Evolutionary conservation across 176 grass and related monocot genomes (phyloP).

Genomic region (Zea mays): DNA sequence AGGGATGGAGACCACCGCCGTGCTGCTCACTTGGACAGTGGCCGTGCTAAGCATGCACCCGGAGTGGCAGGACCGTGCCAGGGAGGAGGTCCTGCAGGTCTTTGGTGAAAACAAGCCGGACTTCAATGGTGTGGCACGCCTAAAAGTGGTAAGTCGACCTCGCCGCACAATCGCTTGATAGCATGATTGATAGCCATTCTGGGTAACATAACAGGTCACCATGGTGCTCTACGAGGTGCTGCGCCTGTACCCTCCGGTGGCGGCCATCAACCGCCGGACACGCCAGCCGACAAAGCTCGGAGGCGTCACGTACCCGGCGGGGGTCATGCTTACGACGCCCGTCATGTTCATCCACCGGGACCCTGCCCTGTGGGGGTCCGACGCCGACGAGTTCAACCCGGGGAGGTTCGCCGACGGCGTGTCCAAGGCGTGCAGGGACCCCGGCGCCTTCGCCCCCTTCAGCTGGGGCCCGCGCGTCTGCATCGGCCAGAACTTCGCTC

Average conservation of each 20-base stretch:
- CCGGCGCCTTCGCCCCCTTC: conserved; percentile 57
- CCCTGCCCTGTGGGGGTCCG: conserved; percentile 54
- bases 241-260: conserved; percentile 58
- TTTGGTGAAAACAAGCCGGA: conserved; percentile 51
- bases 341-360: conserved; percentile 60
- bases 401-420: conserved; percentile 68
- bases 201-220: conserved; percentile 47
- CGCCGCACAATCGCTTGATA: background rate
- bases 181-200: background rate
- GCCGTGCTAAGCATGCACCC: conserved; percentile 72
- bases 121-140: conserved; percentile 48
- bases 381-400: conserved; percentile 69
- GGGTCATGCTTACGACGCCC: conserved; percentile 49
- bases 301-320: conserved; percentile 48
- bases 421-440: conserved; percentile 51
- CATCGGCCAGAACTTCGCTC: conserved; percentile 71
- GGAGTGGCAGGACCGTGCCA: conserved; percentile 67
- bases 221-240: conserved; percentile 87
- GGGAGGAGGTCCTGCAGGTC: conserved; percentile 57
- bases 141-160: background rate
- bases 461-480: conserved; percentile 68
- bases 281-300: conserved; percentile 49
- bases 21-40: conserved; percentile 82
- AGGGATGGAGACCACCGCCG: conserved; percentile 77
- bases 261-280: conserved; percentile 19